Evolutionary conservation across 2,329 filamentous ascomycete genomes (phyloP).

Genomic region (Colletotrichum neosansevieriae): DNA sequence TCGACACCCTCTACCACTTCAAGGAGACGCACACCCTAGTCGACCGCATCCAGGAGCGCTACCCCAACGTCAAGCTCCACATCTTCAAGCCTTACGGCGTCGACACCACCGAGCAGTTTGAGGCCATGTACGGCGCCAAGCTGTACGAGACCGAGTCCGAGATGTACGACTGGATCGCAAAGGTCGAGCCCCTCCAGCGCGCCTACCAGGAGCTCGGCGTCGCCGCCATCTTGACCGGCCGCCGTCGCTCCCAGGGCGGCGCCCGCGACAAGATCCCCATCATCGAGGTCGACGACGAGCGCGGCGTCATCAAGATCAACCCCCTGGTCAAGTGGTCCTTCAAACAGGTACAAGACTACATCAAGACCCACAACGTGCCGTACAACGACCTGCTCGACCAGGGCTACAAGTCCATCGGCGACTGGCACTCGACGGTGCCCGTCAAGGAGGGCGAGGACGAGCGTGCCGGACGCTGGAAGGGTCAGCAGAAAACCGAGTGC

Average conservation of each 20-base stretch:
- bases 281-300: conserved; percentile 89
- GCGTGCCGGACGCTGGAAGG: conserved; percentile 96
- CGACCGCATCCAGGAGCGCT: conserved; percentile 79
- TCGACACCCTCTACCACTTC: conserved; percentile 88
- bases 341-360: conserved; percentile 87
- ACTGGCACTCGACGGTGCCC: conserved; percentile 97
- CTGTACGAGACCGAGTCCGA: conserved; percentile 90
- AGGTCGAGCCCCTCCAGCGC: conserved; percentile 95
- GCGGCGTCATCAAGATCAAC: conserved; percentile 96
- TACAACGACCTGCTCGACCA: conserved; percentile 92
- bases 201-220: conserved; percentile 90
- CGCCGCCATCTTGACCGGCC: conserved; percentile 90
- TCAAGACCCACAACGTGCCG: conserved; percentile 87
- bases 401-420: conserved; percentile 98
- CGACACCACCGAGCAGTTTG: conserved; percentile 81
- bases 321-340: conserved; percentile 96
- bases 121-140: conserved; percentile 81
- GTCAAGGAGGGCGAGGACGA: conserved; percentile 94
- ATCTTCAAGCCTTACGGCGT: conserved; percentile 88
- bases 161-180: conserved; percentile 96
- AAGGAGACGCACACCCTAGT: conserved; percentile 80
- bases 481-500: conserved; percentile 94
- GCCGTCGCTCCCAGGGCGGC: conserved; percentile 90
- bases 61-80: conserved; percentile 85
- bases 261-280: conserved; percentile 91